These are phyloP conservation scores for Ehretia macrophylla DNA, from an alignment of 257 asterid genomes.

Conservation along the genomic window DNA sequence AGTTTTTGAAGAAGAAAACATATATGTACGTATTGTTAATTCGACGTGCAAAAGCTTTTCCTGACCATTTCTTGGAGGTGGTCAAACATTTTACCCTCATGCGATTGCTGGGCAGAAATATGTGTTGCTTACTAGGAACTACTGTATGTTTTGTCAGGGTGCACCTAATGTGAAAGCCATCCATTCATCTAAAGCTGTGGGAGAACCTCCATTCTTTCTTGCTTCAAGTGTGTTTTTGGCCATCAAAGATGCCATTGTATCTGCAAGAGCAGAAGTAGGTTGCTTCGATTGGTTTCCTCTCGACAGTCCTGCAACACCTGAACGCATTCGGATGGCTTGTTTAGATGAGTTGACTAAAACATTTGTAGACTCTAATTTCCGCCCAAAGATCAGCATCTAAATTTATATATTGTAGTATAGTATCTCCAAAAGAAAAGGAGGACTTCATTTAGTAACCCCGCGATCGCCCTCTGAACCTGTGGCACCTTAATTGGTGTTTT, in stretches of 20 bases:
- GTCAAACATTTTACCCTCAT: too few relatives aligned
- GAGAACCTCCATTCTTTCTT: conserved; percentile 95
- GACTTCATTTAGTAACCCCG: too few relatives aligned
- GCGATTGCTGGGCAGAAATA: too few relatives aligned
- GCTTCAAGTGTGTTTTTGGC: conserved; percentile 82
- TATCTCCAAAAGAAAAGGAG: too few relatives aligned
- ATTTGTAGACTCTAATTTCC: conserved; percentile 42
- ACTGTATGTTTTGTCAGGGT: conserved; percentile 38
- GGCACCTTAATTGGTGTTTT: background rate
- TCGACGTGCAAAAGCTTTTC: too few relatives aligned
- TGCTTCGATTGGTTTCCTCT: conserved; percentile 69
- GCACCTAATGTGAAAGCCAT: conserved; percentile 78
- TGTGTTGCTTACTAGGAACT: background rate
- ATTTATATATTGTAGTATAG: background rate
- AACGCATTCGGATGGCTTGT: conserved; percentile 96
- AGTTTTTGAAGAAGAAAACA: background rate
- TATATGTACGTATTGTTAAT: background rate
- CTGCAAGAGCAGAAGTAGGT: conserved; percentile 79
- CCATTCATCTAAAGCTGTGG: conserved; percentile 97
- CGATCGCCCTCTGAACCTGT: too few relatives aligned
- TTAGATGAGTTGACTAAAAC: conserved; percentile 57
- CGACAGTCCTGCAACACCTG: conserved; percentile 96
- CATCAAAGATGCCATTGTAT: conserved; percentile 72
- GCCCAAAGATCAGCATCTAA: conserved; percentile 68
- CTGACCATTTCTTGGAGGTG: too few relatives aligned